Evolutionary conservation across 306 rosid species (phyloP).

Genomic region (Vigna unguiculata): DNA sequence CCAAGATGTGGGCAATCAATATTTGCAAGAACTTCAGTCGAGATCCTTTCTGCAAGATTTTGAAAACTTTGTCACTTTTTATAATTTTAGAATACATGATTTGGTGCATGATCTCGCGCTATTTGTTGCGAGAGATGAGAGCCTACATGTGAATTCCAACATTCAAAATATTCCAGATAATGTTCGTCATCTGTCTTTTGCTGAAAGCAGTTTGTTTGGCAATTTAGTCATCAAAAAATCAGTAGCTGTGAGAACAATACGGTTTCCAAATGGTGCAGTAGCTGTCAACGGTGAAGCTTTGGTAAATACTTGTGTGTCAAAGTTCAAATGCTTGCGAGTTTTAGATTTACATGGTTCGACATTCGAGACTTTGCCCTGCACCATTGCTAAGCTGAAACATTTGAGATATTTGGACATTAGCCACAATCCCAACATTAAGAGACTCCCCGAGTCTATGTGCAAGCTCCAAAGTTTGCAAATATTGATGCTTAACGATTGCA

Average conservation of each 20-base stretch:
- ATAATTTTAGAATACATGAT: no score
- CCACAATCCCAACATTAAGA: not conserved
- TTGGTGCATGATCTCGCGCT: no score
- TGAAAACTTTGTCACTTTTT: no score
- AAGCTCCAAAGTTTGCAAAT: not conserved
- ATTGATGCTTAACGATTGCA: rapidly evolving
- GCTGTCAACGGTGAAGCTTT: not conserved
- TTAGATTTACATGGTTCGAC: not conserved
- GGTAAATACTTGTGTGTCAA: no score
- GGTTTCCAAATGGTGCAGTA: not conserved
- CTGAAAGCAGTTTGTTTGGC: not conserved
- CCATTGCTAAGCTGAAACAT: not conserved
- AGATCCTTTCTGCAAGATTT: no score
- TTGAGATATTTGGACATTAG: not conserved
- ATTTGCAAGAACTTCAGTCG: no score
- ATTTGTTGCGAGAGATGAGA: not conserved
- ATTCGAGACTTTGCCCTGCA: not conserved
- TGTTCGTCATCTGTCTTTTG: not conserved
- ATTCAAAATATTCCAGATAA: not conserved
- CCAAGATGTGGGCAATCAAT: no score
- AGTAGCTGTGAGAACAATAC: not conserved
- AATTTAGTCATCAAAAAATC: not conserved
- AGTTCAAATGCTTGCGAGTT: not conserved
- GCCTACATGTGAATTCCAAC: not conserved
- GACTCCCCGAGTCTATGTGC: not conserved